phyloP scores from a whole-genome alignment of 176 grass and related monocot species.

The Dendrocalamus sinicus region DNA sequence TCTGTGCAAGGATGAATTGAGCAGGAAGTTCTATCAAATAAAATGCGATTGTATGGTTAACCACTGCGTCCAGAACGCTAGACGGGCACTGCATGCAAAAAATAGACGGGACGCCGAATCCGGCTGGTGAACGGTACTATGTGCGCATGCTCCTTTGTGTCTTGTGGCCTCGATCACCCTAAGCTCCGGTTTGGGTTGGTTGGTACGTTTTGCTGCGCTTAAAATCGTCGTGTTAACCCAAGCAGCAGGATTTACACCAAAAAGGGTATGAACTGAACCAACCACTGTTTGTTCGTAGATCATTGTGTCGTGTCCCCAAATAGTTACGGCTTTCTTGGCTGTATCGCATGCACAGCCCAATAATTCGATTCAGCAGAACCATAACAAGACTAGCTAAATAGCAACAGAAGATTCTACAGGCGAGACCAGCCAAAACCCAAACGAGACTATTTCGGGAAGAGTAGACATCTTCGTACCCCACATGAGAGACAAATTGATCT shows the following conservation, averaged over 20 bases:
- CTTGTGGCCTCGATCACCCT: not conserved
- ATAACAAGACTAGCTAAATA: not conserved
- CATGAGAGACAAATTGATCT: not conserved
- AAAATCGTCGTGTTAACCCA: not conserved
- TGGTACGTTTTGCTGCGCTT: not conserved
- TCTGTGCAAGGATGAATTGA: not conserved
- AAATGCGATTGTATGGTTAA: not conserved
- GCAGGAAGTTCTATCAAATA: not conserved
- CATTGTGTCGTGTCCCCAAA: not conserved
- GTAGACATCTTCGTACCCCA: not conserved
- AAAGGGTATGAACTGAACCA: not conserved
- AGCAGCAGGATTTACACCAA: not conserved
- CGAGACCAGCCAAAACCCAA: not conserved
- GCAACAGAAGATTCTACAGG: not conserved
- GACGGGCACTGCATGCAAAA: not conserved
- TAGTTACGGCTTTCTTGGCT: not conserved
- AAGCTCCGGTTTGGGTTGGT: not conserved
- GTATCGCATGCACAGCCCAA: not conserved
- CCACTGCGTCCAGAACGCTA: not conserved
- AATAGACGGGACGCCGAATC: not conserved
- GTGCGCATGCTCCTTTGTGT: not conserved
- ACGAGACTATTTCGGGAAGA: not conserved
- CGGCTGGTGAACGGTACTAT: not conserved
- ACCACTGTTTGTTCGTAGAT: not conserved
- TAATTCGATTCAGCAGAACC: not conserved